These are phyloP conservation scores for Forsythia suspensa DNA, from an alignment of 257 asterid genomes.

Conservation along the genomic window DNA sequence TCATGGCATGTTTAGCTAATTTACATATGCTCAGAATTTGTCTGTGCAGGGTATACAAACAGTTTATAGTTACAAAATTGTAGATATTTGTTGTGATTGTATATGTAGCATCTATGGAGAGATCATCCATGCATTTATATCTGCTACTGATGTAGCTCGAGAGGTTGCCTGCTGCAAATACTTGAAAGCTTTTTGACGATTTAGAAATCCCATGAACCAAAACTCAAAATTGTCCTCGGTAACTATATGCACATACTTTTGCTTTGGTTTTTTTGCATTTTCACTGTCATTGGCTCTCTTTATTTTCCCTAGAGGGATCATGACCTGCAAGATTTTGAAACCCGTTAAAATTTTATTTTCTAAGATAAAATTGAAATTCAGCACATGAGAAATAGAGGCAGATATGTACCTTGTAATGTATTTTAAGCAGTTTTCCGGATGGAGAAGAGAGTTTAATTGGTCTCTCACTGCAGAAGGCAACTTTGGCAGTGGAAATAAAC, in stretches of 20 bases:
- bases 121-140: not conserved
- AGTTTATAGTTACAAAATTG: not conserved
- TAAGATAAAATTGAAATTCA: not conserved
- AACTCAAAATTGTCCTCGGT: slow-evolving; percentile 50
- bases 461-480: slow-evolving; percentile 31
- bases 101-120: not conserved
- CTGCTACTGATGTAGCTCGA: slow-evolving; percentile 7
- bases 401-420: not conserved
- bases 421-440: slow-evolving; percentile 13
- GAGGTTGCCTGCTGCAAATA: slow-evolving; percentile 36
- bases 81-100: not conserved
- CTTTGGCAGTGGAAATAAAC: slow-evolving; percentile 23
- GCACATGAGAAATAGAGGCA: not conserved
- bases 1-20: not conserved
- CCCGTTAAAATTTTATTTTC: not conserved
- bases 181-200: slow-evolving; percentile 33
- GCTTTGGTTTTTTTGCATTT: slow-evolving; percentile 31
- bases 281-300: slow-evolving; percentile 31
- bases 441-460: slow-evolving; percentile 23
- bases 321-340: not conserved
- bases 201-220: slow-evolving; percentile 66
- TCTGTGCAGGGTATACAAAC: not conserved
- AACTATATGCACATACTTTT: slow-evolving; percentile 15
- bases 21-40: too few species aligned
- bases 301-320: slow-evolving; percentile 17